Base-by-base conservation (phyloP, 768 basidiomycete genomes). In the Naganishia vaughanmartiniae region DNA sequence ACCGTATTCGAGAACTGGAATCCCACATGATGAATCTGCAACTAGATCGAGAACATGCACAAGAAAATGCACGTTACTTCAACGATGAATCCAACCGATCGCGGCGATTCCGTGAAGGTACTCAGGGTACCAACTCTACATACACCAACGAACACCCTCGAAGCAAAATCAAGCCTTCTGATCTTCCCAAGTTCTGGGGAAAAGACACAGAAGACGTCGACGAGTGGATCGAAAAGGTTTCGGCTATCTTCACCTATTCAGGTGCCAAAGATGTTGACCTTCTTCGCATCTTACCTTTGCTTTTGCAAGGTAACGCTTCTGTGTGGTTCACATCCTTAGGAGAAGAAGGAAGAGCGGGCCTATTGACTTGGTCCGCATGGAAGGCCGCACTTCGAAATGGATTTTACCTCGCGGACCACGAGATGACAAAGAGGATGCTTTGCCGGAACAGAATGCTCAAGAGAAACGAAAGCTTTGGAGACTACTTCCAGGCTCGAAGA, bases 171-270 rank as follows among this genome's bases (percentile, higher is more conserved):
- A 70, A 70, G 39, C 14, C 69, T 26, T 60, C 69, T 39, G 69
- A 70, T 31, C 46, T 70, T 12, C 58, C 69, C 30, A 70, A 60
- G 33, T 70, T 46, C 58, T 33, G 34, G 21, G 69, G 69, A 19
- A 70, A 65, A 48, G 55, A 46, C 19, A 56, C 12, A 2, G 66
- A 67, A 67, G 66, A 67, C 36, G 30, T 67, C 12, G 66, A 67
- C 31, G 14, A 54, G 24, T 67, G 51, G 53, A 67, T 67, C 31
- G 66, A 67, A n/a, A 67, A 54, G 34, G 53, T 67, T 53, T 34
- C 51, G 7, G 66, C 66, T 28, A 67, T 67, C 21, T 55, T 36
- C 36, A 36, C 36, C n/a, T n/a, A n/a, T n/a, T n/a, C n/a, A n/a
- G n/a, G n/a, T n/a, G n/a, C n/a, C n/a, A n/a, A n/a, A n/a, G 36